phyloP scores from a whole-genome alignment of 1,139 yeast species.

The Kodamaea sp. region DNA sequence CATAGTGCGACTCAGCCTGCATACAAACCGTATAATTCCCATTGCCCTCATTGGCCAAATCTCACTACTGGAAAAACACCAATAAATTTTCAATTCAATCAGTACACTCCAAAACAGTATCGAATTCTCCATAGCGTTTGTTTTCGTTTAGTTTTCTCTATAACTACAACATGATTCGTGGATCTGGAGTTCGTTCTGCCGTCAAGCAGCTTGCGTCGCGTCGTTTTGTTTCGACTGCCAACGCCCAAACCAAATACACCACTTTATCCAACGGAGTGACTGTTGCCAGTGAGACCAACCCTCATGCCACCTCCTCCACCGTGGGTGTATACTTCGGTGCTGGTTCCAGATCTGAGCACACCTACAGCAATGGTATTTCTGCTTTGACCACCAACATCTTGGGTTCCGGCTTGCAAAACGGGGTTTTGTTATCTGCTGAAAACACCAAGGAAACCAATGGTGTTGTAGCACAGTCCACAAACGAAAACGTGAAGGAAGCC shows the following conservation, averaged over 20 bases:
- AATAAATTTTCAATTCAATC: slow-evolving; percentile 12
- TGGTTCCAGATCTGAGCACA: slow-evolving; percentile 77
- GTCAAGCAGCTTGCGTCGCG: slow-evolving; percentile 42
- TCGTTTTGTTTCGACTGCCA: slow-evolving; percentile 60
- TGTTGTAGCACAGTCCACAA: slow-evolving; percentile 51
- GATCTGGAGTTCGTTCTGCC: slow-evolving; percentile 34
- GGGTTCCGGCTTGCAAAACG: slow-evolving; percentile 39
- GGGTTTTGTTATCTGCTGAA: slow-evolving; percentile 47
- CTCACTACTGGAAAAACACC: slow-evolving; percentile 9
- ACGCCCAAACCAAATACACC: slow-evolving; percentile 64
- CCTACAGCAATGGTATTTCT: slow-evolving; percentile 78
- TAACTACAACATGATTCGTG: slow-evolving; percentile 35
- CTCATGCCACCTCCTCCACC: slow-evolving; percentile 56
- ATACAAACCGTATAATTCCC: slow-evolving; percentile 12
- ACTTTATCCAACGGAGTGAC: slow-evolving; percentile 72
- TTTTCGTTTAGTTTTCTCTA: too few relatives aligned
- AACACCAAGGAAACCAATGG: slow-evolving; percentile 57
- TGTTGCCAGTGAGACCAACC: slow-evolving; percentile 66
- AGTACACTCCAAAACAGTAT: not conserved
- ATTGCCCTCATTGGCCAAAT: slow-evolving; percentile 16
- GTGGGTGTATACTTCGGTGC: slow-evolving; percentile 73
- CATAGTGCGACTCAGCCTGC: slow-evolving; percentile 14
- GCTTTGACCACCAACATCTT: slow-evolving; percentile 60
- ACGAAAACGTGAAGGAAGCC: slow-evolving; percentile 45
- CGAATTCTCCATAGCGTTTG: too few relatives aligned